phyloP scores from a whole-genome alignment of 495 filamentous ascomycete species.

The Neurospora intermedia region DNA sequence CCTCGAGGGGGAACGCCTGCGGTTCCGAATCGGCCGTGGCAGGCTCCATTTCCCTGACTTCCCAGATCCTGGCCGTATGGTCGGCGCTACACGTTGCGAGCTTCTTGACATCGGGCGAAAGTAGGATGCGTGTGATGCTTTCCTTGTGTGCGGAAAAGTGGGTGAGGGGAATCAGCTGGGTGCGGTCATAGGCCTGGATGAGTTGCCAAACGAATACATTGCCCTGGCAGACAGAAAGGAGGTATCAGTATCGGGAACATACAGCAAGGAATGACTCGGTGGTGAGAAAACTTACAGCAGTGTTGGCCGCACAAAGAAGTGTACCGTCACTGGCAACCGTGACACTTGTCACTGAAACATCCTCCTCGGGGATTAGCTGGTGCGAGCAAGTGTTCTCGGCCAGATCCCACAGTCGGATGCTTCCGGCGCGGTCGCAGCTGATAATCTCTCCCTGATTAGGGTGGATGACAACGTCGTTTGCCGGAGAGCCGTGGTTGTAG shows the following conservation, averaged over 20 bases:
- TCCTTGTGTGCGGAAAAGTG: slow-evolving; percentile 88
- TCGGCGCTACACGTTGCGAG: slow-evolving; percentile 95
- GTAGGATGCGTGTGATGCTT: slow-evolving; percentile 89
- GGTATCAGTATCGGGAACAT: not conserved
- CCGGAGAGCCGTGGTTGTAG: slow-evolving; percentile 75
- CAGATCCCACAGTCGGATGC: slow-evolving; percentile 91
- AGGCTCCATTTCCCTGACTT: slow-evolving; percentile 53
- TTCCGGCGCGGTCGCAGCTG: slow-evolving; percentile 85
- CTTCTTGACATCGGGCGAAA: slow-evolving; percentile 95
- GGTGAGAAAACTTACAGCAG: slow-evolving; percentile 47
- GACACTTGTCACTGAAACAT: slow-evolving; percentile 83
- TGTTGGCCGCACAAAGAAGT: slow-evolving; percentile 92
- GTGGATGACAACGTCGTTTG: slow-evolving; percentile 96
- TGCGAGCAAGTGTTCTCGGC: slow-evolving; percentile 96
- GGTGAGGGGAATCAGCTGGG: slow-evolving; percentile 79
- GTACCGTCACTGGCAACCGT: slow-evolving; percentile 93
- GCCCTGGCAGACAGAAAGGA: slow-evolving; percentile 44
- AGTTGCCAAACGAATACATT: slow-evolving; percentile 97
- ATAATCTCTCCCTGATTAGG: slow-evolving; percentile 98
- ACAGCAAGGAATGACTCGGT: not conserved
- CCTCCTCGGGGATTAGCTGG: slow-evolving; percentile 92
- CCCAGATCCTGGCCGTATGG: slow-evolving; percentile 97
- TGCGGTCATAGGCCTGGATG: slow-evolving; percentile 69
- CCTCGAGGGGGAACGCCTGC: slow-evolving; percentile 64
- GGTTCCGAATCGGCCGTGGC: slow-evolving; percentile 30